A percentile compares a stretch with the other conserved stretches of the same genome.
Evolutionary conservation across 768 basidiomycete genomes (phyloP).

Genomic region (Collybia sordida): DNA sequence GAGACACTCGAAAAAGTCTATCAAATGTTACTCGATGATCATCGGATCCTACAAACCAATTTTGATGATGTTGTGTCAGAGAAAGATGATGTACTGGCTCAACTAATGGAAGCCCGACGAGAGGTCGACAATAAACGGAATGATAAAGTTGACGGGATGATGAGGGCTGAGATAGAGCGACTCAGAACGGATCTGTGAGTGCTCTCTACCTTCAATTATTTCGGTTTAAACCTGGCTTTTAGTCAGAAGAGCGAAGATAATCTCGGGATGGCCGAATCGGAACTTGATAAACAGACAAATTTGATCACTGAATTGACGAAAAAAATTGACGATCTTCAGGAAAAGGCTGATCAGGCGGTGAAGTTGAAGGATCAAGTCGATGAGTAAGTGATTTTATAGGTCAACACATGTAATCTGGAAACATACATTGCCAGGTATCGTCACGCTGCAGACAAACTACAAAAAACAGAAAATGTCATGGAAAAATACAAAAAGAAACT

Average conservation of each 20-base stretch:
- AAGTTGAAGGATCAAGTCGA: conserved; percentile 92
- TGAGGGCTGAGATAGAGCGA: conserved; percentile 81
- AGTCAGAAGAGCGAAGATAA: conserved; percentile 96
- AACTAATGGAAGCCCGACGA: conserved; percentile 58
- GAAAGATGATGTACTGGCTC: conserved; percentile 70
- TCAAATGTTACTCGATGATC: conserved; percentile 72
- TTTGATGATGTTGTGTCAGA: conserved; percentile 78
- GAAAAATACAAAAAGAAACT: conserved; percentile 99
- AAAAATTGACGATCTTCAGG: conserved; percentile 80
- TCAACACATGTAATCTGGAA: neutral
- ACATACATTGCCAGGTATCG: conserved; percentile 58
- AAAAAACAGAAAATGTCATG: conserved; percentile 96
- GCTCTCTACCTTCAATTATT: neutral
- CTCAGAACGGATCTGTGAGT: conserved; percentile 84
- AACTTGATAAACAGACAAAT: conserved; percentile 76
- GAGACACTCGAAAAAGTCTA: conserved; percentile 84
- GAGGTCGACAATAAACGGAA: conserved; percentile 61
- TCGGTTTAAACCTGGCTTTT: conserved; percentile 26
- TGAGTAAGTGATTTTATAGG: conserved; percentile 56
- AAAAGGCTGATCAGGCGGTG: conserved; percentile 71
- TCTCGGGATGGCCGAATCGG: conserved; percentile 76
- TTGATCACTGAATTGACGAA: conserved; percentile 72
- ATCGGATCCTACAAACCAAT: conserved; percentile 69
- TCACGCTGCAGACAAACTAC: conserved; percentile 87
- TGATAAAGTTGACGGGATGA: conserved; percentile 74